These are phyloP conservation scores for Cytospora piceicola DNA, from an alignment of 2,329 filamentous ascomycete species.

Conservation along the genomic window DNA sequence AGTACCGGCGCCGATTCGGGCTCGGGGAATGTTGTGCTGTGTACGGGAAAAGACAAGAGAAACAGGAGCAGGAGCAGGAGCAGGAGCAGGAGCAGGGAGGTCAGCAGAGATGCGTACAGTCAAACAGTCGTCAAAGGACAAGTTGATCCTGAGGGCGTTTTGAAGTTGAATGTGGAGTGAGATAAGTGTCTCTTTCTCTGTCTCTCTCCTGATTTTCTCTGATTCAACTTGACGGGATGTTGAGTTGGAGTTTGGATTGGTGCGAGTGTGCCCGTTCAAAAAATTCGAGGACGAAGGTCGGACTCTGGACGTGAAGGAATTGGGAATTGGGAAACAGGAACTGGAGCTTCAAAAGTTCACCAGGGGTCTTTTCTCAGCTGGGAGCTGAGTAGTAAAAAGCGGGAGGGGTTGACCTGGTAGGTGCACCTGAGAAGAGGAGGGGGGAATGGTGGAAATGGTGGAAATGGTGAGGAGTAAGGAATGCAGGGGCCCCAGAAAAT, in stretches of 20 bases:
- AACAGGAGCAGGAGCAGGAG: no score
- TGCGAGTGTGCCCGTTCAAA: constrained; percentile 25
- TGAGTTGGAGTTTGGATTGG: constrained; percentile 2
- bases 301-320: constrained; percentile 21
- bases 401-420: background rate
- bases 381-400: background rate
- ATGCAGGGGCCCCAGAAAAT: constrained; percentile 19
- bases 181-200: constrained; percentile 14
- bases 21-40: constrained; percentile 11
- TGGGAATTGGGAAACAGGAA: constrained; percentile 7
- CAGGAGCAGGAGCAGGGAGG: background rate
- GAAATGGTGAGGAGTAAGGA: constrained; percentile 28
- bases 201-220: constrained; percentile 1
- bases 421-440: constrained; percentile 6
- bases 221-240: background rate
- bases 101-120: constrained; percentile 20
- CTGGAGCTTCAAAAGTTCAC: constrained; percentile 30
- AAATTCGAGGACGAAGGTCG: constrained; percentile 30
- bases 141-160: constrained; percentile 11
- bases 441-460: constrained; percentile 15
- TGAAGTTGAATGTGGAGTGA: constrained; percentile 6
- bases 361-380: background rate
- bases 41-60: background rate
- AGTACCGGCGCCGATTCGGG: constrained; percentile 18
- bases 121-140: constrained; percentile 16